Evolutionary conservation across 2,329 filamentous ascomycete genomes (phyloP).

Genomic region (Cyclaneusma minus): DNA sequence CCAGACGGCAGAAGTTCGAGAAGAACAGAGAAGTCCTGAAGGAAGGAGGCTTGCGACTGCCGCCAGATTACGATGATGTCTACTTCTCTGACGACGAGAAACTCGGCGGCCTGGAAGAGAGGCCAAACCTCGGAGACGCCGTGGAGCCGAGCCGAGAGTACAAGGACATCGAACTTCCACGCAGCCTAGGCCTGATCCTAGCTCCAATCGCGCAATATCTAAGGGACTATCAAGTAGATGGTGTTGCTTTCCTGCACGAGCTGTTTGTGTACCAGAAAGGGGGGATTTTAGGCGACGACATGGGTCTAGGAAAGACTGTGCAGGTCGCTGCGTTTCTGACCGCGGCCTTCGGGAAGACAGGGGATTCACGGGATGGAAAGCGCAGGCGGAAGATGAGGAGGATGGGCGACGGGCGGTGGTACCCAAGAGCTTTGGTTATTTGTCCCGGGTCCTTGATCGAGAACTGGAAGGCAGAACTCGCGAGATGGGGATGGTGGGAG

Average conservation of each 20-base stretch:
- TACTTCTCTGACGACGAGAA: slow-evolving; percentile 59
- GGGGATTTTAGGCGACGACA: slow-evolving; percentile 81
- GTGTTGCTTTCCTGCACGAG: slow-evolving; percentile 72
- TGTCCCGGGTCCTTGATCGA: slow-evolving; percentile 78
- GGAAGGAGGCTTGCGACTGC: slow-evolving; percentile 55
- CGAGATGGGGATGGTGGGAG: slow-evolving; percentile 93
- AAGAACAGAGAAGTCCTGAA: slow-evolving; percentile 39
- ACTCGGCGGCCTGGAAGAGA: slow-evolving; percentile 46
- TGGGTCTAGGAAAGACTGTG: slow-evolving; percentile 94
- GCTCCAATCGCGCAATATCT: slow-evolving; percentile 83
- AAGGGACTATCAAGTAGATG: slow-evolving; percentile 79
- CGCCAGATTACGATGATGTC: slow-evolving; percentile 62
- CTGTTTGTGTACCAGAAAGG: slow-evolving; percentile 85
- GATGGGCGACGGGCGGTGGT: slow-evolving; percentile 46
- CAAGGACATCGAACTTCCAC: slow-evolving; percentile 57
- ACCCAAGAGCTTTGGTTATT: slow-evolving; percentile 69
- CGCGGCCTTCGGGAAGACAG: slow-evolving; percentile 86
- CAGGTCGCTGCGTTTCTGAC: slow-evolving; percentile 89
- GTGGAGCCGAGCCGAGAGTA: slow-evolving; percentile 55
- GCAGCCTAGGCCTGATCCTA: slow-evolving; percentile 70
- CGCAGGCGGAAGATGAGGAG: slow-evolving; percentile 76
- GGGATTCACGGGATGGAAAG: slow-evolving; percentile 70
- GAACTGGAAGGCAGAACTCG: slow-evolving; percentile 81
- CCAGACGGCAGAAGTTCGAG: slow-evolving; percentile 57
- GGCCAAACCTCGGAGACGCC: slow-evolving; percentile 47